A percentile compares a stretch with the other conserved stretches of the same genome.
These are phyloP conservation scores for Pythium diclinum DNA, from an alignment of 352 stramenopile genomes.

Conservation along the genomic window DNA sequence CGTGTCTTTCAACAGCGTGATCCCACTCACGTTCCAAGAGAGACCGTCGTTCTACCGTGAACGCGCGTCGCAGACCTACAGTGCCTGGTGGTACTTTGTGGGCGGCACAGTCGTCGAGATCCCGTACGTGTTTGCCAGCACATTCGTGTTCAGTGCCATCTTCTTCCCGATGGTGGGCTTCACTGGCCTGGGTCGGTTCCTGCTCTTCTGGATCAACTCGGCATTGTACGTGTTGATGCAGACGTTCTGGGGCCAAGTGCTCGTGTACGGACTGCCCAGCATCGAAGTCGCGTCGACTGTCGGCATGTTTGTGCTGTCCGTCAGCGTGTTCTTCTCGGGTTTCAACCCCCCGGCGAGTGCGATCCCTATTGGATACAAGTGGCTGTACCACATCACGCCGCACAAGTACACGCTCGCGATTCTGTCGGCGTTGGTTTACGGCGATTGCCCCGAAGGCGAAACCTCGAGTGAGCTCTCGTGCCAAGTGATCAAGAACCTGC, in stretches of 20 bases:
- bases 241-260: conserved; percentile 74
- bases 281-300: conserved; percentile 40
- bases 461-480: conserved; percentile 35
- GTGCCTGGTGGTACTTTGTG: conserved; percentile 49
- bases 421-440: conserved; percentile 36
- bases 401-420: conserved; percentile 41
- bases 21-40: conserved; percentile 76
- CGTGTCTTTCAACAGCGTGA: conserved; percentile 63
- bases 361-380: conserved; percentile 35
- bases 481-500: conserved; percentile 34
- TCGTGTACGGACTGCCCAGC: conserved; percentile 49
- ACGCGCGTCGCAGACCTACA: conserved; percentile 77
- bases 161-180: conserved; percentile 77
- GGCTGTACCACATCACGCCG: conserved; percentile 38
- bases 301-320: conserved; percentile 38
- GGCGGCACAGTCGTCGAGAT: conserved; percentile 69
- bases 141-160: conserved; percentile 46
- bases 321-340: conserved; percentile 59
- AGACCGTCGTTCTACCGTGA: conserved; percentile 83
- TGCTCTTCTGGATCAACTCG: conserved; percentile 69
- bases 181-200: conserved; percentile 28
- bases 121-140: conserved; percentile 38
- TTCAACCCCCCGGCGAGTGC: conserved; percentile 34
- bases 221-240: conserved; percentile 53
- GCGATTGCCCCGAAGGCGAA: conserved; percentile 28